phyloP scores from a whole-genome alignment of 2,329 filamentous ascomycete species.

The Aspergillus thermomutatus region DNA sequence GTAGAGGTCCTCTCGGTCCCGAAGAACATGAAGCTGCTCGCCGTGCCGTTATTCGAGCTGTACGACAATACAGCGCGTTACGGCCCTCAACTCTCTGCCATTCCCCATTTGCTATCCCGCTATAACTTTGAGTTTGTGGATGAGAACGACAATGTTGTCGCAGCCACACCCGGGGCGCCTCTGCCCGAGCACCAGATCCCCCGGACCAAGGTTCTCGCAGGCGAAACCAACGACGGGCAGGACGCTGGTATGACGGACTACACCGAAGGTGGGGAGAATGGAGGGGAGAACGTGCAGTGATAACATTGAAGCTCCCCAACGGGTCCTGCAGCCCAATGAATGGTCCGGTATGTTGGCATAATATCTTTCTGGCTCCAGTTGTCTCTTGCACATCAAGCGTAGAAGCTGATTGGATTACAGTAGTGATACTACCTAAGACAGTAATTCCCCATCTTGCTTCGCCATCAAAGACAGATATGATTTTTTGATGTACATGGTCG shows the following conservation, averaged over 20 bases:
- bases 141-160: slow-evolving; percentile 83
- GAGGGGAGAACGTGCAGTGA: slow-evolving; percentile 17
- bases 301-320: background rate
- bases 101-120: slow-evolving; percentile 87
- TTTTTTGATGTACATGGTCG: slow-evolving; percentile 6
- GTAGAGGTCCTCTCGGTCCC: slow-evolving; percentile 91
- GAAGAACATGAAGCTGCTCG: slow-evolving; percentile 99
- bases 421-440: background rate
- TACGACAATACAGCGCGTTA: slow-evolving; percentile 97
- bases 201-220: slow-evolving; percentile 64
- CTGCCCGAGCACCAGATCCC: slow-evolving; percentile 58
- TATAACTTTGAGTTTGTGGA: slow-evolving; percentile 99
- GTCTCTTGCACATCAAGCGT: background rate
- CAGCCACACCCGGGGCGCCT: slow-evolving; percentile 72
- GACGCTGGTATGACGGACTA: slow-evolving; percentile 38
- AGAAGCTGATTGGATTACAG: background rate
- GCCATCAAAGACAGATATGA: slow-evolving; percentile 1
- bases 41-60: slow-evolving; percentile 93
- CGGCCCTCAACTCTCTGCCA: slow-evolving; percentile 91
- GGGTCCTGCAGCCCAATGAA: background rate
- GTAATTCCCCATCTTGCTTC: background rate
- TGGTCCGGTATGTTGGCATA: background rate
- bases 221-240: slow-evolving; percentile 31
- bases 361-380: background rate
- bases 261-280: slow-evolving; percentile 22